Base-by-base conservation (phyloP, 2,329 filamentous ascomycete species). In the Exophiala viscosa region DNA sequence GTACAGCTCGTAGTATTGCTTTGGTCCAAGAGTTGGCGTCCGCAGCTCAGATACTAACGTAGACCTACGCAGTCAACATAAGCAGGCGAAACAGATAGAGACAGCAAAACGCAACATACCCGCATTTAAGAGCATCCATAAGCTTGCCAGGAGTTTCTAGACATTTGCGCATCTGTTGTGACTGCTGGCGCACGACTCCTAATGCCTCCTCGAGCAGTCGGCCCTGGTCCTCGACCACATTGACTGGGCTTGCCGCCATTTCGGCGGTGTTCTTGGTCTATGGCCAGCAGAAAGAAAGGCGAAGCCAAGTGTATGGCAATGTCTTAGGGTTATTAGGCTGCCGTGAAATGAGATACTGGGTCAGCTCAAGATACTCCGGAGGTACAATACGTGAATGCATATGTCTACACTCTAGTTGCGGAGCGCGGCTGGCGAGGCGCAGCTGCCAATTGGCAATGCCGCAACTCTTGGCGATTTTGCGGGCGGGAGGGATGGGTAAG, bases 51-150 rank as follows among this genome's bases (percentile, higher is more conserved):
- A 96, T 56, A 99, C 92, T 59, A 99, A 83, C 15, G 93, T 99
- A 38, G 93, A 99, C 75, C 93, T 97, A 67, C 20, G 28, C 14
- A 41, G 45, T 44, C 36, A 48, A 47, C 59, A 66, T 63, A 62
- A 64, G 68, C 48, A 58, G 50, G 46, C 38, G 39, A 15, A 45
- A 36, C 40, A 47, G 49, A 40, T 41, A 40, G 45, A 15, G 52
- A 20, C 8, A 33, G 31, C 34, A 43, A 57, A 51, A 53, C 47
- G 44, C 33, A 61, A 77, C 87, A 66, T 82, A 97, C 93, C 91
- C 96, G 88, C 92, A 97, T 77, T 99, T 99, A 66, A 99, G 83
- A 65, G 93, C 93, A 78, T 99, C 93, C 93, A 99, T 99, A 62
- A 99, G 85, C 81, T 99, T 99, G 60, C 93, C 92, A 5, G 93